A percentile compares a stretch with the other conserved stretches of the same genome.
Conservation (phyloP, 257 asterid genomes). For the Craterostigma plantagineum region DNA sequence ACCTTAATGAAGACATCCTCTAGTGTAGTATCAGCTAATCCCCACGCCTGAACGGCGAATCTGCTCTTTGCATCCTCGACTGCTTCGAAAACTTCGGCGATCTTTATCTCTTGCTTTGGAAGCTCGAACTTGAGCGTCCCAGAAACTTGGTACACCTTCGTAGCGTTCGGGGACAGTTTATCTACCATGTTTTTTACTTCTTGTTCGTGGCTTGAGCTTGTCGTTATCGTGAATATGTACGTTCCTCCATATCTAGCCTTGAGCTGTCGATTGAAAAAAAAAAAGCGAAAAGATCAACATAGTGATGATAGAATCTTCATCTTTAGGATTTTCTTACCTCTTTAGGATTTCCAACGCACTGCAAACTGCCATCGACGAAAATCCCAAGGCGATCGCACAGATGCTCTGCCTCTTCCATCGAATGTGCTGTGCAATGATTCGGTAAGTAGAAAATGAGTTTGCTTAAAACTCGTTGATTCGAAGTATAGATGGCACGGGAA, state of each 20-base stretch:
- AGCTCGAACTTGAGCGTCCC: conserved; percentile 92
- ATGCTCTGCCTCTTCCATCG: conserved; percentile 99
- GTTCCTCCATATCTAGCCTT: conserved; percentile 93
- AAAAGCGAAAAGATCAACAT: too few relatives aligned
- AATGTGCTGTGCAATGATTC: conserved; percentile 65
- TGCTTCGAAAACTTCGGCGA: conserved; percentile 74
- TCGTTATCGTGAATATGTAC: conserved; percentile 82
- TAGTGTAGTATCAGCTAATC: conserved; percentile 77
- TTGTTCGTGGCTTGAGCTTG: conserved; percentile 47
- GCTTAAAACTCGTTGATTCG: conserved; percentile 66
- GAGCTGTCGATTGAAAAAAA: conserved; percentile 29
- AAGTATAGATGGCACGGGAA: not conserved
- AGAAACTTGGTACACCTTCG: conserved; percentile 64
- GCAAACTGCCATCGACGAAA: conserved; percentile 86
- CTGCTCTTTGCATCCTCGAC: conserved; percentile 71
- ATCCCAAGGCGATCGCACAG: conserved; percentile 87
- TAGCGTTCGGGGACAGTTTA: conserved; percentile 47
- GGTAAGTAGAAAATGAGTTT: not conserved
- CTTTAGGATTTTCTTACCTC: conserved; percentile 68
- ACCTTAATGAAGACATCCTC: conserved; percentile 95
- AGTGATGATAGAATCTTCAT: not conserved
- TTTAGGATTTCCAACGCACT: conserved; percentile 87
- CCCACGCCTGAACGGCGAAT: conserved; percentile 91
- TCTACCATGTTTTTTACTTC: conserved; percentile 55
- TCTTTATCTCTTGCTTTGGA: conserved; percentile 65